Evolutionary conservation across 306 rosid species (phyloP), one percentile per base, ranked within the genome.

Genomic region (Betula pendula): DNA sequence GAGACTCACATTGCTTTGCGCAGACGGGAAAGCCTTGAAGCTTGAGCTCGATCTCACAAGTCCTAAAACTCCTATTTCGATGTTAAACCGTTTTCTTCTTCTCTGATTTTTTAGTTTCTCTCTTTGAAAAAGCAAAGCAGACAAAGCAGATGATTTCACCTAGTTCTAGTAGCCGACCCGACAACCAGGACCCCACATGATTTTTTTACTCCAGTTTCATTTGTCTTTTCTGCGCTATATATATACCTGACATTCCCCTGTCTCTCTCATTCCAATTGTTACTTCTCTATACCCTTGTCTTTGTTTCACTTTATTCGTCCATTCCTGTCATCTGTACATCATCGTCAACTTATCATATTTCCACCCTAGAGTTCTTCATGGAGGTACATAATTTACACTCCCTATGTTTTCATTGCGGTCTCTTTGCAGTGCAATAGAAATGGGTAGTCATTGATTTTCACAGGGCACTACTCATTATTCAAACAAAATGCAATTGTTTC

Each of bases 1-100:
- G 53, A 71, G 50, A 75, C 74, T 77, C 81, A 69, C 71, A 81
- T 87, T 85, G 71, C 90, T 87, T 82, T 84, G 84, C 55, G 70
- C 79, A 63, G 81, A 84, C 72, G 82, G 60, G 69, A 82, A 73
- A 73, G 78, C 83, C 88, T 84, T 52, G 93, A 84, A 71, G 44
- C 69, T 80, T 63, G 91, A 76, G 83, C 70, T 76, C 73, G 40
- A 35, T 35, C 42, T 38, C 42, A 38, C 42, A 5, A 73, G 72
- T 72, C 70, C 83, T 78, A 70, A 77, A 73, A 70, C 67, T 45
- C 59, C 56, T 68, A n/a, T 62, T 68, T 68, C 24, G 35, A 44
- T 76, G 78, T 76, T 38, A 29, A 29, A 20, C 71, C 51, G 76
- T 70, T 50, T 50, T 70, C 74, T 70, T 69, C 29, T 51, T 44